Percentiles rank a stretch among this genome's conserved stretches.
Conservation (phyloP, 495 filamentous ascomycete genomes). For the Aspergillus affinis region DNA sequence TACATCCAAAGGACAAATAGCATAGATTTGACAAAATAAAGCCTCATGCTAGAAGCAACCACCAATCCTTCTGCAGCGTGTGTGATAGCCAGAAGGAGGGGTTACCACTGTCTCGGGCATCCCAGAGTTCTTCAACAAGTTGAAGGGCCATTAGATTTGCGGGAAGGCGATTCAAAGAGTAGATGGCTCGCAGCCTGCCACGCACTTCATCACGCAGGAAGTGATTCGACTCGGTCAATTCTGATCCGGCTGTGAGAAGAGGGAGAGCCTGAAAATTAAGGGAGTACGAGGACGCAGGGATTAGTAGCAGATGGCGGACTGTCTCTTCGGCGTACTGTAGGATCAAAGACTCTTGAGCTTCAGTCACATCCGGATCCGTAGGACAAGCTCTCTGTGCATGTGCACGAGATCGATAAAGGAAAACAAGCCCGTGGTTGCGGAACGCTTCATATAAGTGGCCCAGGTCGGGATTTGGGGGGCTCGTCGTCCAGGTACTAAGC, state of each 20-base stretch:
- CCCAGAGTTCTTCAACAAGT: constrained; percentile 17
- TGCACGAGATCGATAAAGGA: constrained; percentile 18
- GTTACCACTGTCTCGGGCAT: constrained; percentile 12
- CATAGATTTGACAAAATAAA: constrained; percentile 15
- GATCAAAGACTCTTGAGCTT: constrained; percentile 18
- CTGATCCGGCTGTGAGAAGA: constrained; percentile 16
- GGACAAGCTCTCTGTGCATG: neutral
- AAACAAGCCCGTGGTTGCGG: constrained; percentile 16
- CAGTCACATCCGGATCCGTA: constrained; percentile 8
- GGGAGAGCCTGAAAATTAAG: constrained; percentile 19
- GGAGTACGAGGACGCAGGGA: constrained; percentile 10
- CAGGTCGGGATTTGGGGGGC: constrained; percentile 12
- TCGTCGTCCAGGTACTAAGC: constrained; percentile 11
- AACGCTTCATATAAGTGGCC: constrained; percentile 18
- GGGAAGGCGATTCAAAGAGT: constrained; percentile 18
- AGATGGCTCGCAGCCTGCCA: constrained; percentile 13
- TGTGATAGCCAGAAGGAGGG: constrained; percentile 13
- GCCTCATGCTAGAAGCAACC: constrained; percentile 17
- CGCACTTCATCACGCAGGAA: constrained; percentile 12
- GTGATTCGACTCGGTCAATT: constrained; percentile 12
- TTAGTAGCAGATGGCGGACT: constrained; percentile 14
- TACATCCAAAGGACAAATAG: constrained; percentile 7
- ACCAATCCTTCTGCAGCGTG: constrained; percentile 17
- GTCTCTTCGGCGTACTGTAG: constrained; percentile 16
- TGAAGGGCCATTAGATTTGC: constrained; percentile 14